Evolutionary conservation across 176 grass and related monocot species (phyloP).

Genomic region (Aegilops tauschii): DNA sequence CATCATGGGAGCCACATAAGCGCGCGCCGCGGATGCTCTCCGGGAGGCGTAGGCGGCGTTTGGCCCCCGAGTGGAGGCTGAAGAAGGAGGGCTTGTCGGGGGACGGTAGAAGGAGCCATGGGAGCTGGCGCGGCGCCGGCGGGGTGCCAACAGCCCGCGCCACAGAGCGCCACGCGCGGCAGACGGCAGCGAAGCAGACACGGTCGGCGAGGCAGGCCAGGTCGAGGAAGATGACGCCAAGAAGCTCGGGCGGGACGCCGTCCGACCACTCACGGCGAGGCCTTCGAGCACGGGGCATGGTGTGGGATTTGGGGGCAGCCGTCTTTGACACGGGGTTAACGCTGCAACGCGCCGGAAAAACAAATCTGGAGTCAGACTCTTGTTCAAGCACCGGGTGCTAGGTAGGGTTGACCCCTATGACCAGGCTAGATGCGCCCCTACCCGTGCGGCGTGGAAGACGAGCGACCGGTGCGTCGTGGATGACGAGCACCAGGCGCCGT

Average conservation of each 20-base stretch:
- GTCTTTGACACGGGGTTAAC: background rate
- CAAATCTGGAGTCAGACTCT: too few species aligned
- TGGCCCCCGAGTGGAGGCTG: background rate
- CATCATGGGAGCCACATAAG: slow-evolving; percentile 5
- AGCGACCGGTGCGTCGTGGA: too few species aligned
- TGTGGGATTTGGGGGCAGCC: background rate
- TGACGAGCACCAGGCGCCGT: too few species aligned
- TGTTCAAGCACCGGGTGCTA: too few species aligned
- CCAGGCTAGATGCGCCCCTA: too few species aligned
- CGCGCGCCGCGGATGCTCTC: background rate
- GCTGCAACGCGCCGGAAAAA: too few species aligned
- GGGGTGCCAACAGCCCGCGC: background rate
- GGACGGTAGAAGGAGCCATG: slow-evolving; percentile 6
- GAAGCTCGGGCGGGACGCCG: slow-evolving; percentile 5
- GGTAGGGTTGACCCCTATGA: too few species aligned
- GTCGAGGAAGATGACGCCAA: background rate
- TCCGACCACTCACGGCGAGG: background rate
- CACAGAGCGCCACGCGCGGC: background rate
- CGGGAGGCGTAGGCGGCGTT: background rate
- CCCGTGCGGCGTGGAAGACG: too few species aligned
- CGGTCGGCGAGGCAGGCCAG: slow-evolving; percentile 3
- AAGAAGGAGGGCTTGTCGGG: background rate
- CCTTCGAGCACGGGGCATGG: background rate
- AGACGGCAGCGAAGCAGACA: background rate
- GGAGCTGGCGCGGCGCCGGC: background rate